These are phyloP conservation scores for Tephrocybe rancida DNA, from an alignment of 768 basidiomycete genomes.

Conservation along the genomic window DNA sequence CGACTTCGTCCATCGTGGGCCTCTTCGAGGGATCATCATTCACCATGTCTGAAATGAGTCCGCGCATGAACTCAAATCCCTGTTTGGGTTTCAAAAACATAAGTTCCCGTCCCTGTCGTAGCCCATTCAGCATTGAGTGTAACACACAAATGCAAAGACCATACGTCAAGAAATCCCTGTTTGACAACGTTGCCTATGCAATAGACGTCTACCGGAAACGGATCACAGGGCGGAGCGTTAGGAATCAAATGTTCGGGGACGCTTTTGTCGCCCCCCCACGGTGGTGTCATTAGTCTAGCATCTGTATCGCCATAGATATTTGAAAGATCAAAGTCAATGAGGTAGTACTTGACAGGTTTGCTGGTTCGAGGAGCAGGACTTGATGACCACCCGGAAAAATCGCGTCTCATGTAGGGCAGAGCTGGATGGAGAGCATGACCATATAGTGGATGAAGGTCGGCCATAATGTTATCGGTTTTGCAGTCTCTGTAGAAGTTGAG, in stretches of 20 bases:
- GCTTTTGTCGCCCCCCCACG: slow-evolving; percentile 40
- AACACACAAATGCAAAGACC: background rate
- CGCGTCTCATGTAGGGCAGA: slow-evolving; percentile 10
- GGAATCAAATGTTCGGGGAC: slow-evolving; percentile 34
- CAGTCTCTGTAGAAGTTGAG: slow-evolving; percentile 8
- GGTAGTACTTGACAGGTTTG: slow-evolving; percentile 26
- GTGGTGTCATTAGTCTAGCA: slow-evolving; percentile 24
- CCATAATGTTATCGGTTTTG: slow-evolving; percentile 31
- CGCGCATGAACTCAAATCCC: slow-evolving; percentile 31
- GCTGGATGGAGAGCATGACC: slow-evolving; percentile 23
- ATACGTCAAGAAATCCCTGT: slow-evolving; percentile 12
- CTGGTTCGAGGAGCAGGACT: slow-evolving; percentile 17
- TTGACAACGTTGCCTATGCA: slow-evolving; percentile 32
- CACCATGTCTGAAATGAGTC: slow-evolving; percentile 35
- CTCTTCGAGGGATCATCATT: slow-evolving; percentile 33
- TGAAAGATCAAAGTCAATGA: slow-evolving; percentile 33
- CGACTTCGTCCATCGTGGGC: slow-evolving; percentile 37
- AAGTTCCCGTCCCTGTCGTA: background rate
- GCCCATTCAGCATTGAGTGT: background rate
- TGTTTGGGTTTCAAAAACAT: background rate
- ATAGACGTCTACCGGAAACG: slow-evolving; percentile 39
- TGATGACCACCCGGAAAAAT: slow-evolving; percentile 10
- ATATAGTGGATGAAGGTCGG: slow-evolving; percentile 23
- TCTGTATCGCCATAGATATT: slow-evolving; percentile 25
- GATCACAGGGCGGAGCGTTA: slow-evolving; percentile 21